Evolutionary conservation across 2,329 filamentous ascomycete genomes (phyloP).

Genomic region (Zymoseptoria ardabiliae): DNA sequence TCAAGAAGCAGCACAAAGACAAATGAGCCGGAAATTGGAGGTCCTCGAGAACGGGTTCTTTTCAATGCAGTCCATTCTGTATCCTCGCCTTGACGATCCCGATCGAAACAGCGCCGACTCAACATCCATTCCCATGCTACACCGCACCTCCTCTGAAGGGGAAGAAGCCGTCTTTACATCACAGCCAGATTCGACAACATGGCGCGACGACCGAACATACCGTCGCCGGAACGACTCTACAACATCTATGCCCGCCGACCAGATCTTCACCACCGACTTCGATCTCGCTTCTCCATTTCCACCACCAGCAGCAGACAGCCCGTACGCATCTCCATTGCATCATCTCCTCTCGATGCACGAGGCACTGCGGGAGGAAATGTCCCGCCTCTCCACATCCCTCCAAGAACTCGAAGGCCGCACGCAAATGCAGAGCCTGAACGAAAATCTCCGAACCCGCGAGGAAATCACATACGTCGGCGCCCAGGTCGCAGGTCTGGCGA

Average conservation of each 20-base stretch:
- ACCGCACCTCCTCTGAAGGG: not conserved
- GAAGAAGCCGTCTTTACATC: not conserved
- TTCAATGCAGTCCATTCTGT: conserved; percentile 38
- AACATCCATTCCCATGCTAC: conserved; percentile 16
- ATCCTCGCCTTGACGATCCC: conserved; percentile 11
- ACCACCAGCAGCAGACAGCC: conserved; percentile 23
- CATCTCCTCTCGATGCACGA: conserved; percentile 57
- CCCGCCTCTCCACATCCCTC: conserved; percentile 47
- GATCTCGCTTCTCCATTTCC: conserved; percentile 23
- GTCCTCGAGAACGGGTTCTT: conserved; percentile 39
- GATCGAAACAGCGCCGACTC: conserved; percentile 19
- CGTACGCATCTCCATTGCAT: conserved; percentile 44
- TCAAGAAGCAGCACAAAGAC: conserved; percentile 37
- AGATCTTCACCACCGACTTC: conserved; percentile 19
- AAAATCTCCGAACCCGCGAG: conserved; percentile 54
- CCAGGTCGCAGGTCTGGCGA: conserved; percentile 50
- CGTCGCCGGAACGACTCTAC: not conserved
- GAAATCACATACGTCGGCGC: conserved; percentile 56
- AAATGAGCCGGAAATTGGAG: conserved; percentile 37
- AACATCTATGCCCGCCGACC: not conserved
- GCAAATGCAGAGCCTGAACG: conserved; percentile 57
- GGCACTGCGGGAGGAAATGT: conserved; percentile 52
- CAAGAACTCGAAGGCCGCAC: conserved; percentile 54
- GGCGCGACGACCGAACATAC: not conserved
- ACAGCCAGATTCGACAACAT: not conserved